Evolutionary conservation across 257 asterid genomes (phyloP).

Genomic region (Osmanthus fragrans): DNA sequence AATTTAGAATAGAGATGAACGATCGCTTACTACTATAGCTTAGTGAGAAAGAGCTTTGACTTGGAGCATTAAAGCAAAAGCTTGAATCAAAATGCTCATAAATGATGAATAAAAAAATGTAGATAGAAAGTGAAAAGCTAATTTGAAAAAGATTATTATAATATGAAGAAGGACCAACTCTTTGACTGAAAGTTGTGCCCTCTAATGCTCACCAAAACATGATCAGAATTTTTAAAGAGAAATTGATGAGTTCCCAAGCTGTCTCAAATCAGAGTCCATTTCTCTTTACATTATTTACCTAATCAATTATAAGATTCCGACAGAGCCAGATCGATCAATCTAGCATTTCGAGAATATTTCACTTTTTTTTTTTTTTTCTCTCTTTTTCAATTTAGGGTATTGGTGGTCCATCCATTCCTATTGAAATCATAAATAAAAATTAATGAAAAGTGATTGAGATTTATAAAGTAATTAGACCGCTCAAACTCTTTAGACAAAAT

Average conservation of each 20-base stretch:
- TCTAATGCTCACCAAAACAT: background rate
- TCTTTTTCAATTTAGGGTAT: background rate
- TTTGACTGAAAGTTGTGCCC: background rate
- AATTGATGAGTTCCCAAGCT: conserved; percentile 50
- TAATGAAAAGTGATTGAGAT: background rate
- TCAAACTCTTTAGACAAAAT: no score
- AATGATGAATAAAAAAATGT: background rate
- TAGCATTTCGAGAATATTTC: conserved; percentile 35
- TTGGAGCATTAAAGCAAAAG: no score
- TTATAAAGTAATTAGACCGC: no score
- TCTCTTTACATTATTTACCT: conserved; percentile 58
- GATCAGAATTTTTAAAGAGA: background rate
- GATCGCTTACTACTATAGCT: no score
- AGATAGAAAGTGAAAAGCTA: background rate
- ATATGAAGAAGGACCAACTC: no score
- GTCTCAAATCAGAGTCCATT: conserved; percentile 65
- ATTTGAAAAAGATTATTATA: background rate
- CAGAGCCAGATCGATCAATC: conserved; percentile 54
- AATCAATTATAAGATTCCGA: conserved; percentile 55
- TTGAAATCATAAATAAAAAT: background rate
- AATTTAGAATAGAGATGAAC: no score
- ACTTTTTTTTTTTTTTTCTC: background rate
- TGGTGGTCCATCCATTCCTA: background rate
- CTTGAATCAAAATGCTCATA: no score
- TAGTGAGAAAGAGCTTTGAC: no score